Evolutionary conservation across 2,329 filamentous ascomycete genomes (phyloP).

Genomic region (Apiospora koreana): DNA sequence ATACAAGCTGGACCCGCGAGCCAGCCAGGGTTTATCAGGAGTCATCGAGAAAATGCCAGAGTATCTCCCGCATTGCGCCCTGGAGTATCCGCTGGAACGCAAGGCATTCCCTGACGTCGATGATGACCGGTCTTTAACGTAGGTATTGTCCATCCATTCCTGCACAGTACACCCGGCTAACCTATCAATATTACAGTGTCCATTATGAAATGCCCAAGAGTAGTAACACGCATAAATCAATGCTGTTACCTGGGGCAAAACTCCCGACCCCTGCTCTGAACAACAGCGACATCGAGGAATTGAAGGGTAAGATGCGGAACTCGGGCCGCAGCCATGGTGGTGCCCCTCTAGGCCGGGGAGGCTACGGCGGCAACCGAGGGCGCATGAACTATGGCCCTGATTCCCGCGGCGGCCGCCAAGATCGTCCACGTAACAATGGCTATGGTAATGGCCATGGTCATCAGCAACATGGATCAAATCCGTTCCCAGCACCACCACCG

Average conservation of each 20-base stretch:
- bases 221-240: slow-evolving; percentile 81
- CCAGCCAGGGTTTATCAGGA: slow-evolving; percentile 78
- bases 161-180: slow-evolving; percentile 28
- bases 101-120: slow-evolving; percentile 76
- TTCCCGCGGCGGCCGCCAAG: slow-evolving; percentile 24
- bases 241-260: slow-evolving; percentile 83
- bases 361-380: slow-evolving; percentile 27
- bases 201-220: slow-evolving; percentile 80
- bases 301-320: slow-evolving; percentile 65
- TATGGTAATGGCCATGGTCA: slow-evolving; percentile 30
- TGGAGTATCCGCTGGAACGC: slow-evolving; percentile 76
- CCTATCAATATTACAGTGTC: slow-evolving; percentile 59
- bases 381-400: slow-evolving; percentile 35
- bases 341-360: slow-evolving; percentile 51
- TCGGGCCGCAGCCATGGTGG: slow-evolving; percentile 72
- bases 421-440: slow-evolving; percentile 35
- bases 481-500: slow-evolving; percentile 31
- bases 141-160: slow-evolving; percentile 36
- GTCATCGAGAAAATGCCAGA: slow-evolving; percentile 78
- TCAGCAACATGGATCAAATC: slow-evolving; percentile 15
- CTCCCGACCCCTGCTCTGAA: slow-evolving; percentile 73
- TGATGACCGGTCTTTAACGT: slow-evolving; percentile 85
- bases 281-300: slow-evolving; percentile 71
- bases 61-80: slow-evolving; percentile 80
- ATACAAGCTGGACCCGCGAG: slow-evolving; percentile 72